Conservation (phyloP, 2,329 filamentous ascomycete genomes). For the Septoria linicola region DNA sequence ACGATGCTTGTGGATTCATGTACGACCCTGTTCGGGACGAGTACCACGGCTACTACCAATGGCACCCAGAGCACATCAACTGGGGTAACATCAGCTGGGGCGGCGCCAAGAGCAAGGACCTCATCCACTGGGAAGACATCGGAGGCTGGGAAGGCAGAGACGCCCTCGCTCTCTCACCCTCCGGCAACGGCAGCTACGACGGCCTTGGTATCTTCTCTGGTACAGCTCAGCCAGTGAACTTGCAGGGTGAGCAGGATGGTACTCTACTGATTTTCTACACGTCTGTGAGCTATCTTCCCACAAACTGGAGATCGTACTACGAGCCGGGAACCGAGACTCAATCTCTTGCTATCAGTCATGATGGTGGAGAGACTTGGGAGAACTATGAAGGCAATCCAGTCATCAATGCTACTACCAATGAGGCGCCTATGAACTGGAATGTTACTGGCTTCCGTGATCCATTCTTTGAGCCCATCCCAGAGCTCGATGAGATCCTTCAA, state of each 20-base stretch:
- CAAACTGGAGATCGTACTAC: slow-evolving; percentile 48
- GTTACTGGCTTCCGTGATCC: slow-evolving; percentile 45
- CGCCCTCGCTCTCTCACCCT: slow-evolving; percentile 42
- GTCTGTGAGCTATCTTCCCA: slow-evolving; percentile 47
- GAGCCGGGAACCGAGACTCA: slow-evolving; percentile 48
- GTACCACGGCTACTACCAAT: slow-evolving; percentile 58
- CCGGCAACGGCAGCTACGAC: slow-evolving; percentile 48
- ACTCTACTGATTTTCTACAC: slow-evolving; percentile 51
- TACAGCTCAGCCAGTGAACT: slow-evolving; percentile 50
- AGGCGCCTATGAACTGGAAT: slow-evolving; percentile 47
- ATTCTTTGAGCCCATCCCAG: slow-evolving; percentile 40
- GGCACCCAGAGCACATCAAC: slow-evolving; percentile 49
- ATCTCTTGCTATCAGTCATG: slow-evolving; percentile 46
- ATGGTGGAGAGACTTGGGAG: slow-evolving; percentile 50
- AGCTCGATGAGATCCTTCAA: slow-evolving; percentile 45
- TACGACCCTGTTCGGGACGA: slow-evolving; percentile 49
- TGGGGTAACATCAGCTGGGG: slow-evolving; percentile 54
- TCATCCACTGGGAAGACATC: slow-evolving; percentile 46
- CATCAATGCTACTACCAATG: slow-evolving; percentile 39
- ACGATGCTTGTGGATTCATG: slow-evolving; percentile 53
- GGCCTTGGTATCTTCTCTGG: slow-evolving; percentile 55
- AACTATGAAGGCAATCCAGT: slow-evolving; percentile 49
- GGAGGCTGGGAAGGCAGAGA: slow-evolving; percentile 49
- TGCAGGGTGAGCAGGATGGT: slow-evolving; percentile 48
- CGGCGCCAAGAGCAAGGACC: slow-evolving; percentile 52